Conservation (phyloP, 805 yeast species). For the Candida pseudofarinosa region DNA sequence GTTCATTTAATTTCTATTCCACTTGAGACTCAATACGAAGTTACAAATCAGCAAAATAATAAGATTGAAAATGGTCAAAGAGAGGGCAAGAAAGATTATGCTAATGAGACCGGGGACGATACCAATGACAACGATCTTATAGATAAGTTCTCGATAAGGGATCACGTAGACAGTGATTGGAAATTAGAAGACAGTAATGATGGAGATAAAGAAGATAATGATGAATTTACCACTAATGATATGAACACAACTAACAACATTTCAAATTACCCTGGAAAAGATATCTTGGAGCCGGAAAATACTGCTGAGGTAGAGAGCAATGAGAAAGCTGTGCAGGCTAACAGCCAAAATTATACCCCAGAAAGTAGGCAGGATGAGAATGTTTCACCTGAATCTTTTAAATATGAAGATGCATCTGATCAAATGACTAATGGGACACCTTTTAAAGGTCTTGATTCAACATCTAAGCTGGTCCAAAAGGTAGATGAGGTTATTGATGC, state of each 20-base stretch:
- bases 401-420: slow-evolving; percentile 18
- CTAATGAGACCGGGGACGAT: neutral
- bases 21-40: neutral
- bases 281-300: neutral
- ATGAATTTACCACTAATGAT: slow-evolving; percentile 23
- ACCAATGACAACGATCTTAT: neutral
- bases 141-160: slow-evolving; percentile 19
- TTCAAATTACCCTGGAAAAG: neutral
- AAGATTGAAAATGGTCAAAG: slow-evolving; percentile 1
- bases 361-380: slow-evolving; percentile 6
- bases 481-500: slow-evolving; percentile 17
- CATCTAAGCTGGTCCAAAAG: neutral
- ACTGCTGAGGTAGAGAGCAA: neutral
- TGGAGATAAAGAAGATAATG: slow-evolving; percentile 38
- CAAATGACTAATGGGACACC: slow-evolving; percentile 10
- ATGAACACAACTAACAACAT: slow-evolving; percentile 3
- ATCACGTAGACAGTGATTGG: slow-evolving; percentile 34
- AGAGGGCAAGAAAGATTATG: slow-evolving; percentile 1
- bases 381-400: slow-evolving; percentile 13
- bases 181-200: slow-evolving; percentile 36
- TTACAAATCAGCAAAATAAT: slow-evolving; percentile 1
- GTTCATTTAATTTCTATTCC: neutral
- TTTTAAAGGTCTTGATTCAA: slow-evolving; percentile 13
- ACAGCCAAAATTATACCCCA: neutral
- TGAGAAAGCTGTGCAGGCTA: neutral